Base-by-base conservation (phyloP, 2,329 filamentous ascomycete genomes). In the Cryphonectria nitschkei region DNA sequence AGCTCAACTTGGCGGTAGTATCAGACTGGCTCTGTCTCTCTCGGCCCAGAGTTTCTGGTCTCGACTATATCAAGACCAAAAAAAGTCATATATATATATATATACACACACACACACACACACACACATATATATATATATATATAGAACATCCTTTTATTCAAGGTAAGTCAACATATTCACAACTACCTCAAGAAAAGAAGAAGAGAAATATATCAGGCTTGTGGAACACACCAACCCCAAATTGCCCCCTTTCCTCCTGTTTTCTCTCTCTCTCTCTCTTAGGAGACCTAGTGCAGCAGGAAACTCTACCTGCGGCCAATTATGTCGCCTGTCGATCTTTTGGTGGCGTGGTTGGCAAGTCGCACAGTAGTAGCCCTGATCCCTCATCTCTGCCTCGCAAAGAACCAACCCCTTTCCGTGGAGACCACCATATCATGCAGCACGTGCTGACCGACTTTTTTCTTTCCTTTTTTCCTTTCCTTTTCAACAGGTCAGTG, bases 11-110 rank as follows among this genome's bases (percentile, higher is more conserved):
- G 74, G 66, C 9, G 46, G 46, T 50, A 50, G 46, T 73, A 77
- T 74, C 70, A 70, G 67, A 58, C 58, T 69, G 43, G 62, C 52
- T 37, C 22, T 68, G 50, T n/a, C 16, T 46, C 43, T 22, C 43
- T 46, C 6, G 52, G 62, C 60, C 65, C 65, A 64, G 43, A 61
- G 72, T 75, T 75, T 76, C 73, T 75, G 74, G 76, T 73, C 73
- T 72, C 74, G 73, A 74, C 75, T 76, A 75, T 70, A 19, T 69
- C 76, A 79, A 80, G 75, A 13, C n/a, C 34, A 34, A 34, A 50
- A 7, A 26, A 26, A 26, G 26, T 26, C 26, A 26, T 39, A 7
- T 39, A 39, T 39, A 8, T 39, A 6, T 1, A 39, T 6, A 50
- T n/a, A 50, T n/a, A n/a, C n/a, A 26, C 26, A 26, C 26, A 26